Evolutionary conservation across 306 rosid genomes (phyloP).

Genomic region (Pyrus betulifolia): DNA sequence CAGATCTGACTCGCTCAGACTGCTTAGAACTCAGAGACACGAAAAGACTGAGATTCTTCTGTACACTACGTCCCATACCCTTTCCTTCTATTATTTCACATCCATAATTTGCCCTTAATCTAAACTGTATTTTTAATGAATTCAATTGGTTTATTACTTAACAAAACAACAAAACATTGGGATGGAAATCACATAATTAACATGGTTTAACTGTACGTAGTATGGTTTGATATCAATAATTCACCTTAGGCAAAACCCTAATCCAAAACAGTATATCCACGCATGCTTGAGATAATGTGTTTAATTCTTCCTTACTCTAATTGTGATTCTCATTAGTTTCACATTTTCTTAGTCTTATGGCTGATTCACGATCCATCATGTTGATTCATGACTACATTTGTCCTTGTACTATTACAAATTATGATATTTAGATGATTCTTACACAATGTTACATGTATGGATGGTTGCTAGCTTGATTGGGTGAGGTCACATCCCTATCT

Average conservation of each 20-base stretch:
- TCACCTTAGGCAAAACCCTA: too few species aligned
- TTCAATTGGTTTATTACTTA: background rate
- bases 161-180: too few species aligned
- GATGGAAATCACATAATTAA: background rate
- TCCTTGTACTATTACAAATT: background rate
- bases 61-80: conserved; percentile 18
- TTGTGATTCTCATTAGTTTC: background rate
- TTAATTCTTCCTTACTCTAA: background rate
- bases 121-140: background rate
- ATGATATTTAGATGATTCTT: too few species aligned
- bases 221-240: background rate
- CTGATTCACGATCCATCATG: background rate
- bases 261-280: too few species aligned
- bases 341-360: too few species aligned
- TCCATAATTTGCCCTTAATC: background rate
- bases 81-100: background rate
- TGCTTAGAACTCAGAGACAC: background rate
- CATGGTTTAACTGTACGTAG: background rate
- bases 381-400: background rate
- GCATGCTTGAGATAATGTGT: too few species aligned
- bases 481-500: background rate
- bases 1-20: conserved; percentile 27
- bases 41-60: conserved; percentile 28
- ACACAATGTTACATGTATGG: background rate
- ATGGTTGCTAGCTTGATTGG: background rate